phyloP scores from a whole-genome alignment of 177 flowering plant genomes.

The Vitis hybrid region DNA sequence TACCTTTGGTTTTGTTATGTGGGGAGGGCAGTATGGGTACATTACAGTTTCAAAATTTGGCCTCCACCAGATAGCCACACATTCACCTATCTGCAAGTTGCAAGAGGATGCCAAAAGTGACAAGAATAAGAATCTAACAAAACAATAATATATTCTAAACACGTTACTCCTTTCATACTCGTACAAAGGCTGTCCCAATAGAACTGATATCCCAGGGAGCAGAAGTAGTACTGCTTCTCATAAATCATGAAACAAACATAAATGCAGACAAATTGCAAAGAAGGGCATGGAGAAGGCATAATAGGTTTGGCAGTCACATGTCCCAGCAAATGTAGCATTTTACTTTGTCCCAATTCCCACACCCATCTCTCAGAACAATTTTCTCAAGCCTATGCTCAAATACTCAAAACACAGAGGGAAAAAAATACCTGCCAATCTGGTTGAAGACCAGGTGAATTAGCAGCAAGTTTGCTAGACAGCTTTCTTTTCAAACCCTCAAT shows the following conservation, averaged over 20 bases:
- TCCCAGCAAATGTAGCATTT: too few relatives aligned
- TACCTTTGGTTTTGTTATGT: slow-evolving; percentile 96
- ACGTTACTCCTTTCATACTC: too few relatives aligned
- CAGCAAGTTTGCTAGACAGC: slow-evolving; percentile 93
- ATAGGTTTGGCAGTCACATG: too few relatives aligned
- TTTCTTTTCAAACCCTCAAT: slow-evolving; percentile 93
- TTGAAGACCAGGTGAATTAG: slow-evolving; percentile 65
- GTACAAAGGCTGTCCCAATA: too few relatives aligned
- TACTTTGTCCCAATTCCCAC: background rate
- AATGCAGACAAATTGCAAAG: too few relatives aligned
- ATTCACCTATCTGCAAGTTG: slow-evolving; percentile 81
- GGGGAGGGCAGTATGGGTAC: slow-evolving; percentile 98
- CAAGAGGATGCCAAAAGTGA: background rate
- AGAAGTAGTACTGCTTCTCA: too few relatives aligned
- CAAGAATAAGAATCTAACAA: background rate
- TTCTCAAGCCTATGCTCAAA: background rate
- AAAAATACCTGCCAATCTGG: slow-evolving; percentile 80
- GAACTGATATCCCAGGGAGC: too few relatives aligned
- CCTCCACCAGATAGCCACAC: slow-evolving; percentile 98
- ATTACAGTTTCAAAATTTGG: slow-evolving; percentile 93
- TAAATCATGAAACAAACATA: too few relatives aligned
- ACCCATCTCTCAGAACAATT: background rate
- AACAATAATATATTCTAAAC: background rate
- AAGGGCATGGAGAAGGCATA: too few relatives aligned
- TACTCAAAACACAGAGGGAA: background rate